A percentile compares a stretch with the other conserved stretches of the same genome.
These are phyloP conservation scores for Globisporangium lucens DNA, from an alignment of 352 stramenopile species.

Conservation along the genomic window DNA sequence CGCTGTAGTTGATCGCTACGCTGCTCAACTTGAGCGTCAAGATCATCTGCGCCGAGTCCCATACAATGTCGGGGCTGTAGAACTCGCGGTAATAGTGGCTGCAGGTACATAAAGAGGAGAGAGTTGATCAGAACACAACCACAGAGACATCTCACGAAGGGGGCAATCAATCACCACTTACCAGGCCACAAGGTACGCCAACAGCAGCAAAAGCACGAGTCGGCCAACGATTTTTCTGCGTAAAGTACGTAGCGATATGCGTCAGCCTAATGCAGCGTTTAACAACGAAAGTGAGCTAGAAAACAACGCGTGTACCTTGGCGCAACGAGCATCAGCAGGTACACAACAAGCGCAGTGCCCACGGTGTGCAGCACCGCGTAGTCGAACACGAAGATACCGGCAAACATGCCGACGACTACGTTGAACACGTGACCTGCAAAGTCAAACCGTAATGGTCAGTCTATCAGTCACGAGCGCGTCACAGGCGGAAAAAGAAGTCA, in stretches of 20 bases:
- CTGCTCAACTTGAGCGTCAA: constrained; percentile 80
- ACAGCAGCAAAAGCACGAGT: constrained; percentile 52
- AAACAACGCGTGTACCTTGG: constrained; percentile 35
- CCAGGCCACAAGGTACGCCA: constrained; percentile 69
- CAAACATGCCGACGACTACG: constrained; percentile 52
- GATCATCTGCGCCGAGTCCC: constrained; percentile 87
- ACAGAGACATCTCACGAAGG: neutral
- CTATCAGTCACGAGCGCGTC: neutral
- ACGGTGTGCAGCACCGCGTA: constrained; percentile 74
- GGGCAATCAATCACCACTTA: constrained; percentile 15
- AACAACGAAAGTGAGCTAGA: neutral
- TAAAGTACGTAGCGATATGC: constrained; percentile 3
- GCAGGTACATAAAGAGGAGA: neutral
- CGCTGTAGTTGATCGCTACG: constrained; percentile 81
- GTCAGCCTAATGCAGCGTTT: neutral
- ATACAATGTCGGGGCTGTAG: constrained; percentile 75
- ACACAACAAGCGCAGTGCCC: constrained; percentile 51
- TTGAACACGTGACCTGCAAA: constrained; percentile 71
- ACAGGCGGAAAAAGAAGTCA: neutral
- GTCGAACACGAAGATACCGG: constrained; percentile 78
- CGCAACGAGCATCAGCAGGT: constrained; percentile 62
- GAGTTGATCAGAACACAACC: neutral
- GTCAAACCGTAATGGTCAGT: neutral
- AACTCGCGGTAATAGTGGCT: constrained; percentile 88
- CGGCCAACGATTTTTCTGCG: constrained; percentile 61